Percentiles rank a stretch among this genome's conserved stretches.
Conservation (phyloP, 2,329 filamentous ascomycete species). For the Penicillium oxalicum region DNA sequence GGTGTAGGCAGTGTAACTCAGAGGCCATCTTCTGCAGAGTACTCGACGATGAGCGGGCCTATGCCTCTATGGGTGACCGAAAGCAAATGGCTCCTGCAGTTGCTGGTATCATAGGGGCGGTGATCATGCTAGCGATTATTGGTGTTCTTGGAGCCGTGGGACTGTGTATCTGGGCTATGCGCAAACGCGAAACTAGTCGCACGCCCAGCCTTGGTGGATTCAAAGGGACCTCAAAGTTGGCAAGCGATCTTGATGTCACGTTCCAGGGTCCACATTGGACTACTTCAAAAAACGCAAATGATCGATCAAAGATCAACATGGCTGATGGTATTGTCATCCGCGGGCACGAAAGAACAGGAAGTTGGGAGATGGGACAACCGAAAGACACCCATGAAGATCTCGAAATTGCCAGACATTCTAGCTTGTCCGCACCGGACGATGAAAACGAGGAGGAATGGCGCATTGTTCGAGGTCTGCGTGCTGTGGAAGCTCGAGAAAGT, state of each 20-base stretch:
- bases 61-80: constrained; percentile 5
- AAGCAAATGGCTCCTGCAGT: constrained; percentile 40
- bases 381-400: constrained; percentile 21
- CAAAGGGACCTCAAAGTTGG: constrained; percentile 51
- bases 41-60: constrained; percentile 23
- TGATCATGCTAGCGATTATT: constrained; percentile 46
- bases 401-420: constrained; percentile 1
- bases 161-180: constrained; percentile 42
- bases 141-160: constrained; percentile 37
- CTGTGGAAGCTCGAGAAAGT: constrained; percentile 45
- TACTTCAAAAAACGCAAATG: constrained; percentile 29
- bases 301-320: constrained; percentile 20
- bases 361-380: constrained; percentile 50
- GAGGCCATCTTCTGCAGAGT: constrained; percentile 48
- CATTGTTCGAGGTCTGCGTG: constrained; percentile 35
- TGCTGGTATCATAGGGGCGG: constrained; percentile 53
- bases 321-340: constrained; percentile 20
- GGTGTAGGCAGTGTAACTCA: constrained; percentile 48
- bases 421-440: constrained; percentile 7
- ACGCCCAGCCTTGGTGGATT: constrained; percentile 48
- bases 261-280: constrained; percentile 39
- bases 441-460: constrained; percentile 37
- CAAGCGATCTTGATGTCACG: constrained; percentile 49
- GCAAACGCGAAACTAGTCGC: constrained; percentile 32
- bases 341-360: constrained; percentile 50